Evolutionary conservation across 169 alveolate species (phyloP).

Genomic region (Plasmodium gonderi): DNA sequence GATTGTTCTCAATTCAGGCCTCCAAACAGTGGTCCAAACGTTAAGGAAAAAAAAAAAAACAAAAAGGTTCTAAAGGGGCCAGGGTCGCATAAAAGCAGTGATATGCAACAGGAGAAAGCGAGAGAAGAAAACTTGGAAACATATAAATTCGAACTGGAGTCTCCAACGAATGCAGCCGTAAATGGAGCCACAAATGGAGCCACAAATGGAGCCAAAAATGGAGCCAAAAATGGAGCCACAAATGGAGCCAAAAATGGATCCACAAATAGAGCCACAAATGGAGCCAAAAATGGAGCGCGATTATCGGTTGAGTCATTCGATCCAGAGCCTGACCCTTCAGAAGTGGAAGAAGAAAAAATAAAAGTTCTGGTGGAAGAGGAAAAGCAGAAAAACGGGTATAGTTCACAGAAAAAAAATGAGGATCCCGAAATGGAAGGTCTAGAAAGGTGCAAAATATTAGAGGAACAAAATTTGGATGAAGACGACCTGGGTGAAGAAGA

Average conservation of each 20-base stretch:
- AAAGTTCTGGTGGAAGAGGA: no score
- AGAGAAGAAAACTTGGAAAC: neutral
- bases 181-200: neutral
- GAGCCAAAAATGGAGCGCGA: neutral
- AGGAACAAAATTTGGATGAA: neutral
- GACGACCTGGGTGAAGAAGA: slow-evolving; percentile 64
- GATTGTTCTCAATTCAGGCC: slow-evolving; percentile 87
- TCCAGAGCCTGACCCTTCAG: slow-evolving; percentile 66
- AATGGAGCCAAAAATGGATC: neutral
- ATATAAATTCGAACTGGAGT: no score
- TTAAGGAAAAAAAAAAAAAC: slow-evolving; percentile 55
- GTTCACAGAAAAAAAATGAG: neutral
- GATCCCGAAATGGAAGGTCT: neutral
- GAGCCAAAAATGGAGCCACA: neutral
- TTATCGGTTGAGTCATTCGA: neutral
- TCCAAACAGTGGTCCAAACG: slow-evolving; percentile 72
- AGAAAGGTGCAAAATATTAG: neutral
- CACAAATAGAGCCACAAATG: neutral
- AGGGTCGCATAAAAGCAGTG: slow-evolving; percentile 10
- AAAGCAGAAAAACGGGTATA: neutral
- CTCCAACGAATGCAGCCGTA: no score
- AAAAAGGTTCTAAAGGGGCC: slow-evolving; percentile 80
- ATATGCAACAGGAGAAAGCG: slow-evolving; percentile 43
- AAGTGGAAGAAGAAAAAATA: slow-evolving; percentile 29
- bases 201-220: neutral